Conservation (phyloP, 2,329 filamentous ascomycete species). For the Ophiostoma tasmaniense region DNA sequence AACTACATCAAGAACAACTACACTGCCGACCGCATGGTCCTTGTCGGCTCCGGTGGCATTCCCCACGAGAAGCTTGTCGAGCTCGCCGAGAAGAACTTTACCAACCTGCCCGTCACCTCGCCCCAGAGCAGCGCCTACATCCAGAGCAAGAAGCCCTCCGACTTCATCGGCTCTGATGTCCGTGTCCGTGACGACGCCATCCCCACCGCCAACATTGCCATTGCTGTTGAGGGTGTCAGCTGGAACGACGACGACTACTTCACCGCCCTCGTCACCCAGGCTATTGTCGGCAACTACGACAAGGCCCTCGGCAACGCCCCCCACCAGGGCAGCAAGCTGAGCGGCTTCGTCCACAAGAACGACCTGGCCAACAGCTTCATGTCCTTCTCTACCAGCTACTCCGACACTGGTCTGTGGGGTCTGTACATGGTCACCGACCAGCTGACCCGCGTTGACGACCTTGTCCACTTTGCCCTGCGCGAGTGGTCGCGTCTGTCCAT, state of each 20-base stretch:
- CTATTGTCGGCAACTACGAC: slow-evolving; percentile 99
- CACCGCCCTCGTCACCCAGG: slow-evolving; percentile 92
- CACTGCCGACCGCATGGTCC: slow-evolving; percentile 98
- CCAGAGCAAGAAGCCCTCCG: slow-evolving; percentile 77
- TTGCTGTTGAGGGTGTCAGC: slow-evolving; percentile 98
- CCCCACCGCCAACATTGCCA: slow-evolving; percentile 92
- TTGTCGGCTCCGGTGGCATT: slow-evolving; percentile 89
- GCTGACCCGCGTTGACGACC: slow-evolving; percentile 78
- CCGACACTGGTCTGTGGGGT: slow-evolving; percentile 98
- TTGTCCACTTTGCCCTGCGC: slow-evolving; percentile 95
- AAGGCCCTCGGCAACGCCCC: slow-evolving; percentile 96
- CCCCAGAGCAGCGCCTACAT: slow-evolving; percentile 66
- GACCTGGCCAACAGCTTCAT: slow-evolving; percentile 99
- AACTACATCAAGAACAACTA: slow-evolving; percentile 99
- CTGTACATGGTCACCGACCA: slow-evolving; percentile 97
- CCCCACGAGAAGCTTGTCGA: slow-evolving; percentile 91
- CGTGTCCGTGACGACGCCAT: slow-evolving; percentile 93
- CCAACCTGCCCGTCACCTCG: slow-evolving; percentile 64
- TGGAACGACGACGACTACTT: slow-evolving; percentile 99
- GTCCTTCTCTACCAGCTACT: slow-evolving; percentile 99
- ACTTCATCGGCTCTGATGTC: slow-evolving; percentile 95
- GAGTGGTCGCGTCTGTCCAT: slow-evolving; percentile 95
- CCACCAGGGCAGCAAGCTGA: slow-evolving; percentile 97
- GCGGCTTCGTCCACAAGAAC: slow-evolving; percentile 86
- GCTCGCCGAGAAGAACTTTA: slow-evolving; percentile 94